These are phyloP conservation scores for Vickermania ingenoplastis DNA, from an alignment of 208 protist species.

Conservation along the genomic window DNA sequence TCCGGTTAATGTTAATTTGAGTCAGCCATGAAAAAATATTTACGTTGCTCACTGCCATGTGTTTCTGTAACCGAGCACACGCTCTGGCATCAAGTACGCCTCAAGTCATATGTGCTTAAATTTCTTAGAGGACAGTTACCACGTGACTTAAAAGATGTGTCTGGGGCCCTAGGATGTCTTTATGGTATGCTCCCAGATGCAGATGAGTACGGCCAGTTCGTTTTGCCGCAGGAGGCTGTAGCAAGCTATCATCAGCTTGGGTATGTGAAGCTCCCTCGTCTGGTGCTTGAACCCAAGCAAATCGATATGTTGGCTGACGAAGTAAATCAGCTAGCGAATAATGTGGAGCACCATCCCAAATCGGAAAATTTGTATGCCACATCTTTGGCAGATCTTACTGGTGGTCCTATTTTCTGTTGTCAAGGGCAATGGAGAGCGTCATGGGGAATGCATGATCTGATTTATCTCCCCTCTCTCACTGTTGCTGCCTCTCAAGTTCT, in stretches of 20 bases:
- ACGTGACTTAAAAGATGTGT: slow-evolving; percentile 71
- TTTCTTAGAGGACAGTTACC: slow-evolving; percentile 65
- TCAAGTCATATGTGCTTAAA: slow-evolving; percentile 78
- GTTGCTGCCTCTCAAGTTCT: slow-evolving; percentile 75
- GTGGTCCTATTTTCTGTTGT: slow-evolving; percentile 76
- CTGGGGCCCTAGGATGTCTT: slow-evolving; percentile 71
- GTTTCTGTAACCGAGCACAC: not conserved
- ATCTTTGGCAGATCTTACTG: slow-evolving; percentile 59
- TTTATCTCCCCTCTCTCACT: slow-evolving; percentile 70
- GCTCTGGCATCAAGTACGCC: slow-evolving; percentile 4
- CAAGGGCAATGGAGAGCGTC: slow-evolving; percentile 74
- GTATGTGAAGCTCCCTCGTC: slow-evolving; percentile 59
- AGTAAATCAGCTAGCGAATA: slow-evolving; percentile 72
- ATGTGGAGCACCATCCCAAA: slow-evolving; percentile 78
- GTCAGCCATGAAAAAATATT: not conserved
- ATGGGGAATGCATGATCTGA: slow-evolving; percentile 82
- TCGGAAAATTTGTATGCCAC: slow-evolving; percentile 73
- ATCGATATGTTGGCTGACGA: slow-evolving; percentile 74
- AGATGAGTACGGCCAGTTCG: slow-evolving; percentile 79
- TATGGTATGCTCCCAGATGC: slow-evolving; percentile 76
- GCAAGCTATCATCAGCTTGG: slow-evolving; percentile 69
- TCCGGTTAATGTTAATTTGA: slow-evolving; percentile 12
- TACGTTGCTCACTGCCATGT: not conserved
- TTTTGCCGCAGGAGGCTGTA: slow-evolving; percentile 46
- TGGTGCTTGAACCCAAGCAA: slow-evolving; percentile 53